Evolutionary conservation across 805 yeast genomes (phyloP).

Genomic region (Nakazawaea ambrosiae): DNA sequence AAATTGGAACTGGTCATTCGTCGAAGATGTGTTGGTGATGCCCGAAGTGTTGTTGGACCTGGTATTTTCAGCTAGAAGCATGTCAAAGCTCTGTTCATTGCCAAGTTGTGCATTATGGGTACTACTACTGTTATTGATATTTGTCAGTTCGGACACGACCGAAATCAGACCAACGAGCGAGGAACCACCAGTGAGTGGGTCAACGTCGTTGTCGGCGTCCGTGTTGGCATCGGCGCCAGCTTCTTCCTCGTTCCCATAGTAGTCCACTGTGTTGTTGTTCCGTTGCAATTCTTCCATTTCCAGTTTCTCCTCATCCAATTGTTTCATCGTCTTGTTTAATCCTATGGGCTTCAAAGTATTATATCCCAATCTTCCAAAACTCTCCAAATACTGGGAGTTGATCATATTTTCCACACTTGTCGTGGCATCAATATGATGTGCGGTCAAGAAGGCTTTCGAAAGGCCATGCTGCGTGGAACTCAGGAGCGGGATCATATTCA

Average conservation of each 20-base stretch:
- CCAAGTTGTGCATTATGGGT: background rate
- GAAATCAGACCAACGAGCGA: background rate
- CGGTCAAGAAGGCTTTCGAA: slow-evolving; percentile 2
- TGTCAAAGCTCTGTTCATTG: slow-evolving; percentile 7
- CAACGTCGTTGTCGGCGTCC: background rate
- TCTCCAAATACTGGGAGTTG: slow-evolving; percentile 19
- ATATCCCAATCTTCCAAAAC: slow-evolving; percentile 39
- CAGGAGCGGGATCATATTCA: slow-evolving; percentile 9
- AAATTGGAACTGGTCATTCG: slow-evolving; percentile 9
- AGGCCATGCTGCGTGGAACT: slow-evolving; percentile 6
- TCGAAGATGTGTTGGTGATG: background rate
- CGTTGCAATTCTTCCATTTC: slow-evolving; percentile 14
- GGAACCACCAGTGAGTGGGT: too few species aligned
- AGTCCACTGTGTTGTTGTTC: slow-evolving; percentile 5
- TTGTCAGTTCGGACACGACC: background rate
- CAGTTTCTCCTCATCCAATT: slow-evolving; percentile 22
- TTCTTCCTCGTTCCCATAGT: slow-evolving; percentile 11
- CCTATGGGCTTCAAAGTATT: slow-evolving; percentile 53
- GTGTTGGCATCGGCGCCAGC: background rate
- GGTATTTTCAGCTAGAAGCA: slow-evolving; percentile 7
- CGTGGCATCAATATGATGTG: slow-evolving; percentile 12
- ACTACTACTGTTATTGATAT: background rate
- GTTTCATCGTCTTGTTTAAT: slow-evolving; percentile 44
- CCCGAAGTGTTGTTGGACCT: slow-evolving; percentile 2
- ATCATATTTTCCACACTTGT: slow-evolving; percentile 17